Evolutionary conservation across 495 filamentous ascomycete species (phyloP).

Genomic region (Penicillium goetzii): DNA sequence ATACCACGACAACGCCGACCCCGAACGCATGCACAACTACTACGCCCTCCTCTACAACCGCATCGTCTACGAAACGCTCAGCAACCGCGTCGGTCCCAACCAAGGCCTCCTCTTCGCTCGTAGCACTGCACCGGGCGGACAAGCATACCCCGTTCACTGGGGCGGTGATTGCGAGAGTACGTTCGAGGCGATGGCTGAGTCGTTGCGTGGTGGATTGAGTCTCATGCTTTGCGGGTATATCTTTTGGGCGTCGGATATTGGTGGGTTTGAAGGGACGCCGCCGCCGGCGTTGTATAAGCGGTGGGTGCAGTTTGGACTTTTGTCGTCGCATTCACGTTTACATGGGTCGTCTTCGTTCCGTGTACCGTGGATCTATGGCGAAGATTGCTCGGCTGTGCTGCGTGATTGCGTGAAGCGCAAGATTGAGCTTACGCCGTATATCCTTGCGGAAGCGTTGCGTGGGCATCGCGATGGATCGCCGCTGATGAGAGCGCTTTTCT

Average conservation of each 20-base stretch:
- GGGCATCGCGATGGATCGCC: constrained; percentile 54
- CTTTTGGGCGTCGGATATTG: constrained; percentile 74
- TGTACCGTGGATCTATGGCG: constrained; percentile 72
- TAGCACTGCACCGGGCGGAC: constrained; percentile 66
- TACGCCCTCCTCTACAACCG: constrained; percentile 73
- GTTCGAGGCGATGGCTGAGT: constrained; percentile 73
- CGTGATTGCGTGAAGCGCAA: constrained; percentile 63
- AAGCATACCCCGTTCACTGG: constrained; percentile 69
- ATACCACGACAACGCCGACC: constrained; percentile 61
- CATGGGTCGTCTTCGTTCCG: constrained; percentile 70
- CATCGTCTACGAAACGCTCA: constrained; percentile 67
- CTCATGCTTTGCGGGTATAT: constrained; percentile 68
- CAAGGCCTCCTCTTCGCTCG: constrained; percentile 71
- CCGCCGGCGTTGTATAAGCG: constrained; percentile 73
- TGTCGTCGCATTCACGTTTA: constrained; percentile 69
- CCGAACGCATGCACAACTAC: constrained; percentile 73
- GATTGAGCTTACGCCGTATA: constrained; percentile 65
- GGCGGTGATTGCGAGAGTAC: constrained; percentile 74
- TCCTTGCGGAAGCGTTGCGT: constrained; percentile 56
- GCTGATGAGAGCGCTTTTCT: constrained; percentile 62
- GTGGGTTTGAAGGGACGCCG: constrained; percentile 72
- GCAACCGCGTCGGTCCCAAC: constrained; percentile 57
- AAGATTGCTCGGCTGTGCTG: constrained; percentile 61
- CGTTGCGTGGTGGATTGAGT: constrained; percentile 67
- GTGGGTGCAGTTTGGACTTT: constrained; percentile 72